Evolutionary conservation across 768 basidiomycete species (phyloP).

Genomic region (Mycena crocata): DNA sequence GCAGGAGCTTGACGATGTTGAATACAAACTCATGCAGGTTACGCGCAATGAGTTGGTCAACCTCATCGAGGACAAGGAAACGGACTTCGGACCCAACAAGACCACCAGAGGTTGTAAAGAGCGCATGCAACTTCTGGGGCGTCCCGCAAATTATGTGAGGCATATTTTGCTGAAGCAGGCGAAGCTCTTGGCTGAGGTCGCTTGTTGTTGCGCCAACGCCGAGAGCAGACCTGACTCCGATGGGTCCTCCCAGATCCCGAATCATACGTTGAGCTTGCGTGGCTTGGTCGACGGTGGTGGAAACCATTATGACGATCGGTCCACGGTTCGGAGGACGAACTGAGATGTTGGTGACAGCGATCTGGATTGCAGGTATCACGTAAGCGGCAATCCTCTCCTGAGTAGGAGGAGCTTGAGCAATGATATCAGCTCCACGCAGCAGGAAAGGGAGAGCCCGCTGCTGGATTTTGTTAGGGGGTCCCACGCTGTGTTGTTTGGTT

Average conservation of each 20-base stretch:
- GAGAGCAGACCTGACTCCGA: constrained; percentile 91
- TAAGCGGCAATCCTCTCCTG: constrained; percentile 99
- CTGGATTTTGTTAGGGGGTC: constrained; percentile 99
- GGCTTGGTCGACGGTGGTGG: constrained; percentile 98
- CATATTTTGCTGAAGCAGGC: constrained; percentile 88
- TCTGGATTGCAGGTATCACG: constrained; percentile 90
- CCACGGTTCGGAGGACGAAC: constrained; percentile 75
- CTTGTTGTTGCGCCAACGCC: constrained; percentile 82
- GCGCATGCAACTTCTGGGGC: constrained; percentile 93
- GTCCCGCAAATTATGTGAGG: constrained; percentile 98
- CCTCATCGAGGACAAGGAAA: constrained; percentile 96
- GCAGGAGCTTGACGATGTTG: constrained; percentile 91
- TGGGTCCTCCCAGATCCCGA: constrained; percentile 91
- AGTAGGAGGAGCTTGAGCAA: constrained; percentile 98
- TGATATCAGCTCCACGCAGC: constrained; percentile 93
- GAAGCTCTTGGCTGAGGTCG: constrained; percentile 80
- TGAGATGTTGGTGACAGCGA: constrained; percentile 74
- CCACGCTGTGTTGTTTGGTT: constrained; percentile 67
- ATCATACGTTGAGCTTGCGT: constrained; percentile 97
- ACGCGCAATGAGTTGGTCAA: constrained; percentile 97
- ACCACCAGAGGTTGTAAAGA: constrained; percentile 86
- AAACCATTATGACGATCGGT: constrained; percentile 92
- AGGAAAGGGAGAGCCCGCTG: constrained; percentile 96
- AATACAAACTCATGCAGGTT: constrained; percentile 97
- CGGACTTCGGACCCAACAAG: constrained; percentile 87